Conservation (phyloP, 805 yeast genomes). For the Yueomyces sp. region DNA sequence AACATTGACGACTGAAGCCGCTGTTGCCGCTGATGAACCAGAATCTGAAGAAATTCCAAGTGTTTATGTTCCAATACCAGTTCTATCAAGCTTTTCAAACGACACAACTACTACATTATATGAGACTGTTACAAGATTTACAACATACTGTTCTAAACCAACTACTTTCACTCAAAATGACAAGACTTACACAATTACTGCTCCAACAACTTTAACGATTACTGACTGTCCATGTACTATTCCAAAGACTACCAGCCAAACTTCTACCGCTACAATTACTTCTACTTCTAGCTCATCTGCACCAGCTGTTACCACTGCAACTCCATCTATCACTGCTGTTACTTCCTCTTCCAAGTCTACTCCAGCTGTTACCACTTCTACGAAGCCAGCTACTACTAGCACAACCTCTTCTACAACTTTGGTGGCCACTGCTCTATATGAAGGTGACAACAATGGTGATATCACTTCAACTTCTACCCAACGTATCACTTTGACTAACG, state of each 20-base stretch:
- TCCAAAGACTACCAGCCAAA: slow-evolving; percentile 5
- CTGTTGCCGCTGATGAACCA: background rate
- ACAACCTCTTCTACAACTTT: background rate
- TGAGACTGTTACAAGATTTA: slow-evolving; percentile 41
- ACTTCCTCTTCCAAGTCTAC: slow-evolving; percentile 4
- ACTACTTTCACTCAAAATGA: slow-evolving; percentile 54
- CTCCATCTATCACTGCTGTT: slow-evolving; percentile 8
- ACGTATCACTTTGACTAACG: slow-evolving; percentile 3
- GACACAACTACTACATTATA: background rate
- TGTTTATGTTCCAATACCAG: too few relatives aligned
- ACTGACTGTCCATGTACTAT: slow-evolving; percentile 79
- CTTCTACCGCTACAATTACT: slow-evolving; percentile 1
- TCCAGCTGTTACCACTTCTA: background rate
- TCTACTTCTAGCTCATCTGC: background rate
- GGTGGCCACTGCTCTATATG: background rate
- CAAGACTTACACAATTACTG: slow-evolving; percentile 60
- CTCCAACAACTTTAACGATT: slow-evolving; percentile 69
- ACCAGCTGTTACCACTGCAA: background rate
- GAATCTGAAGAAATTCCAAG: too few relatives aligned
- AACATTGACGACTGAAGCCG: background rate
- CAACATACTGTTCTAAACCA: slow-evolving; percentile 73
- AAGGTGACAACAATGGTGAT: background rate
- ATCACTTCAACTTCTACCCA: background rate
- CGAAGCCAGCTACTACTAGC: background rate
- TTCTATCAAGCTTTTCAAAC: background rate